Conservation (phyloP, 176 grass and related monocot species). For the Cenchrus americanus region DNA sequence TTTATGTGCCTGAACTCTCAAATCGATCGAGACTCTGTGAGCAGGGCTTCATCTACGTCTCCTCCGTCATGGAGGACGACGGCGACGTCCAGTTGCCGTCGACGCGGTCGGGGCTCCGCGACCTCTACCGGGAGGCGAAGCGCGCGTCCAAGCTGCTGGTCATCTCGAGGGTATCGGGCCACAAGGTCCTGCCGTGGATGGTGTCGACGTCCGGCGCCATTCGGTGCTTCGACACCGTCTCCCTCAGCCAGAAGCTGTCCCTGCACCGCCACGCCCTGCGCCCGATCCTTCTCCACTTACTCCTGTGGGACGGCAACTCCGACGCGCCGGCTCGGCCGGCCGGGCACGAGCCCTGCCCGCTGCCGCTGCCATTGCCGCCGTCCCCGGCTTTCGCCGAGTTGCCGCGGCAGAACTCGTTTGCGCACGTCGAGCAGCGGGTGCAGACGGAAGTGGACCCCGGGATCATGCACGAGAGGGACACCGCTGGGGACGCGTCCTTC, state of each 20-base stretch:
- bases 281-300: slow-evolving; percentile 80
- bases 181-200: slow-evolving; percentile 88
- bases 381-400: slow-evolving; percentile 49
- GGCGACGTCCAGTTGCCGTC: slow-evolving; percentile 54
- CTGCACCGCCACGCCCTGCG: slow-evolving; percentile 85
- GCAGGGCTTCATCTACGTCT: slow-evolving; percentile 92
- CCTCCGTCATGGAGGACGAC: slow-evolving; percentile 75
- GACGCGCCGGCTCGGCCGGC: not conserved
- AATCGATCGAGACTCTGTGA: not conserved
- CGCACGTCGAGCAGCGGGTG: slow-evolving; percentile 26
- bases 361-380: slow-evolving; percentile 30
- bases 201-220: slow-evolving; percentile 80
- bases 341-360: not conserved
- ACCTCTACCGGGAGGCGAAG: slow-evolving; percentile 76
- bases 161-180: slow-evolving; percentile 83
- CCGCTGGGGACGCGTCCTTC: slow-evolving; percentile 76
- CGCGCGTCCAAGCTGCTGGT: slow-evolving; percentile 76
- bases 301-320: slow-evolving; percentile 68
- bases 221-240: slow-evolving; percentile 95
- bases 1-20: not conserved
- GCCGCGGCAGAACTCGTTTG: slow-evolving; percentile 61
- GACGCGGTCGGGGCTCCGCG: slow-evolving; percentile 86
- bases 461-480: slow-evolving; percentile 68
- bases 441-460: slow-evolving; percentile 32
- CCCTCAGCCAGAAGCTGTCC: slow-evolving; percentile 92